Percentiles rank a stretch among this genome's conserved stretches.
These are phyloP conservation scores for Linum trigynum DNA, from an alignment of 345 rosid species.

Conservation along the genomic window DNA sequence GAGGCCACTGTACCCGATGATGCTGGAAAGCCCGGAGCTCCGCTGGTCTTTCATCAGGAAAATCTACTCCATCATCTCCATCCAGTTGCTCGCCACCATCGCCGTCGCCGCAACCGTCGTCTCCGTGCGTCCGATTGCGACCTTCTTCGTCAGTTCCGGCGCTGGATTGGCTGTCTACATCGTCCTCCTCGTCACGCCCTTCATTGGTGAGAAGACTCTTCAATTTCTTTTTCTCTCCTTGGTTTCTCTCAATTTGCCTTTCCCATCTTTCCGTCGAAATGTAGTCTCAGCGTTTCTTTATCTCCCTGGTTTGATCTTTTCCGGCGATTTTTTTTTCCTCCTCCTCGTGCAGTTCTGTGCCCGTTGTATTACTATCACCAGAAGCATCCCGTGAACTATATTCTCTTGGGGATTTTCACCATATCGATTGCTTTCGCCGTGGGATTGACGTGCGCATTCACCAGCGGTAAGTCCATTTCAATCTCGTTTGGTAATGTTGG, in stretches of 20 bases:
- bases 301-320: background rate
- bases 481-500: background rate
- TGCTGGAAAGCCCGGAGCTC: constrained; percentile 77
- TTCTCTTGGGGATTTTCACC: constrained; percentile 73
- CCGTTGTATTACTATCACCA: constrained; percentile 79
- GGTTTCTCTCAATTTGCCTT: background rate
- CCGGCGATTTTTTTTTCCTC: background rate
- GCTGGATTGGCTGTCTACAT: constrained; percentile 75
- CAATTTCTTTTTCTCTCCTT: too few relatives aligned
- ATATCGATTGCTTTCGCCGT: constrained; percentile 57
- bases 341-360: constrained; percentile 50
- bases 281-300: background rate
- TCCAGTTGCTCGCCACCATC: constrained; percentile 65
- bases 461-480: constrained; percentile 37
- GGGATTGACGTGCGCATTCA: constrained; percentile 86
- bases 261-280: background rate
- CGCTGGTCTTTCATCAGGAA: constrained; percentile 92
- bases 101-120: constrained; percentile 78
- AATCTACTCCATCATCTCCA: constrained; percentile 56
- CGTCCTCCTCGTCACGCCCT: constrained; percentile 58
- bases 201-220: constrained; percentile 37
- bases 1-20: constrained; percentile 70
- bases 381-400: constrained; percentile 79
- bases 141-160: constrained; percentile 51
- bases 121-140: constrained; percentile 45